A percentile compares a stretch with the other conserved stretches of the same genome.
Conservation (phyloP, 192 early-diverging fungal genomes). For the Coemansia sp. region DNA sequence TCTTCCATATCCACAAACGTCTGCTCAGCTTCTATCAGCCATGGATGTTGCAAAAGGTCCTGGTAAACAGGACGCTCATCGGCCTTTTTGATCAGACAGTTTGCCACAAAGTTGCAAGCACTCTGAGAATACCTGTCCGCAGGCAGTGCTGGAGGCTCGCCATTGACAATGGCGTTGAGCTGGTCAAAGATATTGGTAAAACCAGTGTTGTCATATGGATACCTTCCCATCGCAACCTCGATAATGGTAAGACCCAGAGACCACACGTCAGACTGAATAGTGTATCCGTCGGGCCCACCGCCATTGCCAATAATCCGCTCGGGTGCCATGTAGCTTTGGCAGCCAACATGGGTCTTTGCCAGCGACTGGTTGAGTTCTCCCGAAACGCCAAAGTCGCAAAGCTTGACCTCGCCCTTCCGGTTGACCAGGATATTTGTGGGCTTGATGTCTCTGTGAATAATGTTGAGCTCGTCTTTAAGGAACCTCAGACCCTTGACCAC, state of each 20-base stretch:
- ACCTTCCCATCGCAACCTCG: slow-evolving; percentile 79
- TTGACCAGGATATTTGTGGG: slow-evolving; percentile 94
- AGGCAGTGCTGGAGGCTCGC: slow-evolving; percentile 74
- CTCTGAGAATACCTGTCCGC: slow-evolving; percentile 63
- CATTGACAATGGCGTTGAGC: slow-evolving; percentile 82
- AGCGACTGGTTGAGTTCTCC: slow-evolving; percentile 85
- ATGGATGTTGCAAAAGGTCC: slow-evolving; percentile 76
- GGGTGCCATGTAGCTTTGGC: slow-evolving; percentile 96
- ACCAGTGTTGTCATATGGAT: slow-evolving; percentile 72
- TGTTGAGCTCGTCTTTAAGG: slow-evolving; percentile 82
- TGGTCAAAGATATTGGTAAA: slow-evolving; percentile 84
- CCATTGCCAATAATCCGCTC: slow-evolving; percentile 75
- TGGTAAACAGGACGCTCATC: slow-evolving; percentile 73
- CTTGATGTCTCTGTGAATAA: slow-evolving; percentile 96
- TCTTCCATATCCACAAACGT: slow-evolving; percentile 78
- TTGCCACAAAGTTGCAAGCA: slow-evolving; percentile 77
- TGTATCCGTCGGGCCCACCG: slow-evolving; percentile 65
- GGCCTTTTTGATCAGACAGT: slow-evolving; percentile 76
- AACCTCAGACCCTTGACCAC: slow-evolving; percentile 84
- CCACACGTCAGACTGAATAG: slow-evolving; percentile 93
- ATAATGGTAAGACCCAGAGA: slow-evolving; percentile 86
- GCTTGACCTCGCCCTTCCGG: slow-evolving; percentile 82
- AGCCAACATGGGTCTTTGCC: slow-evolving; percentile 93
- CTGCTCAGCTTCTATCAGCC: slow-evolving; percentile 66
- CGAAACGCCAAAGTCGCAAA: slow-evolving; percentile 96